Percentiles rank a stretch among this genome's conserved stretches.
phyloP scores from a whole-genome alignment of 805 yeast species.

The Zygosaccharomyces kombuchaensis region DNA sequence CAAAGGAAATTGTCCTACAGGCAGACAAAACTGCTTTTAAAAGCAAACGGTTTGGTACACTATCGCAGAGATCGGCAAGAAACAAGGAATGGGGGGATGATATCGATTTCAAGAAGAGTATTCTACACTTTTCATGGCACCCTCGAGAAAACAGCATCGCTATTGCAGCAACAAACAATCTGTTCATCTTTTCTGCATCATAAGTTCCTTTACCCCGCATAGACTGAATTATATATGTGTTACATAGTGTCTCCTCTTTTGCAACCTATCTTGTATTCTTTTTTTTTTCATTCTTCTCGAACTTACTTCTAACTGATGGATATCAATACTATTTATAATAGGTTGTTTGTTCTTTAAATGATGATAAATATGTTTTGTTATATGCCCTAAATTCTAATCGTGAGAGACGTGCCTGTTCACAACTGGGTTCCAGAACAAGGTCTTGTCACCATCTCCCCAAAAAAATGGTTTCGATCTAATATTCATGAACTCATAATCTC shows the following conservation, averaged over 20 bases:
- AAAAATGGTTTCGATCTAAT: slow-evolving; percentile 81
- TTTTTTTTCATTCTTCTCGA: not conserved
- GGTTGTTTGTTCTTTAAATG: not conserved
- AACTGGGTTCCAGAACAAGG: slow-evolving; percentile 92
- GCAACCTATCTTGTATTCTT: not conserved
- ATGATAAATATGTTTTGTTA: not conserved
- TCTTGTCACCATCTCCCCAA: slow-evolving; percentile 99
- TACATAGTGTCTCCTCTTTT: slow-evolving; percentile 1
- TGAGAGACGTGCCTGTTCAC: slow-evolving; percentile 77
- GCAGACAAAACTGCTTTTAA: slow-evolving; percentile 98
- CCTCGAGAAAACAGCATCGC: slow-evolving; percentile 96
- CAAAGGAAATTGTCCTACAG: slow-evolving; percentile 72
- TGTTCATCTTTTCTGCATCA: slow-evolving; percentile 75
- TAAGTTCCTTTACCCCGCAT: slow-evolving; percentile 29
- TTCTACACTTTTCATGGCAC: slow-evolving; percentile 96
- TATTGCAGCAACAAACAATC: slow-evolving; percentile 95
- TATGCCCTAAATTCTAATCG: slow-evolving; percentile 12
- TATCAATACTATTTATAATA: not conserved
- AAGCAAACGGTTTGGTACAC: slow-evolving; percentile 38
- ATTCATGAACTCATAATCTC: slow-evolving; percentile 87
- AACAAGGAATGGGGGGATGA: slow-evolving; percentile 55
- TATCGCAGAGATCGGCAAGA: slow-evolving; percentile 41
- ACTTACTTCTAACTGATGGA: not conserved
- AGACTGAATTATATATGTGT: slow-evolving; percentile 5
- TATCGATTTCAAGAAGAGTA: slow-evolving; percentile 91